Base-by-base conservation (phyloP, 176 grass and related monocot genomes). In the Echinochloa phyllopogon region DNA sequence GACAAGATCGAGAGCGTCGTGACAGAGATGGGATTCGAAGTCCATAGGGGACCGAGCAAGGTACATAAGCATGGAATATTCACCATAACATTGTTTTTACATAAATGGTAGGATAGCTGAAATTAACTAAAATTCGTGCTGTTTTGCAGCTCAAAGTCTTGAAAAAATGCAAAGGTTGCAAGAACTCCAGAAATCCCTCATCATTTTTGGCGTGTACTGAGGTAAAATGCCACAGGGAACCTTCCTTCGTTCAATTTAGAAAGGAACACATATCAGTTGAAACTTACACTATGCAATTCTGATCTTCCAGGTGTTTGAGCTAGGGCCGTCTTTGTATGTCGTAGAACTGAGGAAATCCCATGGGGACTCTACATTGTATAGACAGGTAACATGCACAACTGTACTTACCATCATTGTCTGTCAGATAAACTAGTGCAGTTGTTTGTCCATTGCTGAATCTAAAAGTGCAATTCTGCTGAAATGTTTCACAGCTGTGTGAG, bases 361-460 rank as follows among this genome's bases (percentile, higher is more conserved):
- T 27, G 94, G 94, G 41, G 94, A 97, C 69, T 77, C 92, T 53
- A 78, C 25, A 55, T 55, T 97, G 79, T 97, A 97, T 82, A 94
- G 87, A 94, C 65, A 90, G 91, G 94, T 97, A 97, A 18, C 45
- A 76, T 33, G 1, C 25, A 69, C 29, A 61, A 7, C 11, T 13
- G 10, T 75, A 24, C 40, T 16, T 15, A 7, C 23, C 33, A 51
- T 3, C 10, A 21, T 58, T 63, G 11, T 76, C 77, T 47, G 37
- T 51, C 4, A 23, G 18, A 14, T 27, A 58, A 50, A 17, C 49
- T 51, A 64, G 18, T 71, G 49, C 63, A 61, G 3, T n/a, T 21
- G 18, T 23, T 76, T 77, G 6, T 1, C 2, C 29, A 20, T 3
- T 79, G 25, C 65, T 20, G 41, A 5, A 85, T 79, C 65, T 74